phyloP scores from a whole-genome alignment of 2,329 filamentous ascomycete genomes.

The Curvularia eragrostidis region DNA sequence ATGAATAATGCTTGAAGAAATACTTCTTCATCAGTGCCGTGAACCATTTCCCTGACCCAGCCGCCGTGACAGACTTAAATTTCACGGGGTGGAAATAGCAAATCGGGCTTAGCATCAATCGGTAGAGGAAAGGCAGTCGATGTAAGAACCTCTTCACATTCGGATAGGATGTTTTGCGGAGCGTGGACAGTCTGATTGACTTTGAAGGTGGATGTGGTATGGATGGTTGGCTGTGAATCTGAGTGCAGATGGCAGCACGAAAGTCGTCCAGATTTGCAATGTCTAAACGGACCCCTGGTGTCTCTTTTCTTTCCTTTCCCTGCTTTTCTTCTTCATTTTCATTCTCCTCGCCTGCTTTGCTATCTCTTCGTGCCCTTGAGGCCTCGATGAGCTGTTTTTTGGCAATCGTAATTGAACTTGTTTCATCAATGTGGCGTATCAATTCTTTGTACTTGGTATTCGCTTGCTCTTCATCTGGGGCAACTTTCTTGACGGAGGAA shows the following conservation, averaged over 20 bases:
- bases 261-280: constrained; percentile 51
- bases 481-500: constrained; percentile 52
- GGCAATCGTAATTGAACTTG: constrained; percentile 40
- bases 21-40: constrained; percentile 56
- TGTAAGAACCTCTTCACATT: constrained; percentile 55
- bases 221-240: constrained; percentile 57
- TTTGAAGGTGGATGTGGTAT: constrained; percentile 59
- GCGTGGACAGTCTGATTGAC: constrained; percentile 58
- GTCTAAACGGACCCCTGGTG: constrained; percentile 36
- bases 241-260: constrained; percentile 59
- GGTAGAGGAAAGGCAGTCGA: constrained; percentile 58
- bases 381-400: constrained; percentile 33
- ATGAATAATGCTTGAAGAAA: constrained; percentile 59
- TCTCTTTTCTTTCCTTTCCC: constrained; percentile 4
- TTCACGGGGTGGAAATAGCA: constrained; percentile 61
- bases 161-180: constrained; percentile 54
- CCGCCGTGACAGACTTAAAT: constrained; percentile 59
- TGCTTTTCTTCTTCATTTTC: constrained; percentile 27
- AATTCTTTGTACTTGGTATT: constrained; percentile 52
- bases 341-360: constrained; percentile 37
- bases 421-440: constrained; percentile 45
- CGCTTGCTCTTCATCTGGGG: constrained; percentile 55
- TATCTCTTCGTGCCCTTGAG: constrained; percentile 31
- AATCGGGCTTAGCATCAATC: constrained; percentile 57
- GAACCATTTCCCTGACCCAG: constrained; percentile 60